Base-by-base conservation (phyloP, 495 filamentous ascomycete species). In the Lophiostoma macrostomum region DNA sequence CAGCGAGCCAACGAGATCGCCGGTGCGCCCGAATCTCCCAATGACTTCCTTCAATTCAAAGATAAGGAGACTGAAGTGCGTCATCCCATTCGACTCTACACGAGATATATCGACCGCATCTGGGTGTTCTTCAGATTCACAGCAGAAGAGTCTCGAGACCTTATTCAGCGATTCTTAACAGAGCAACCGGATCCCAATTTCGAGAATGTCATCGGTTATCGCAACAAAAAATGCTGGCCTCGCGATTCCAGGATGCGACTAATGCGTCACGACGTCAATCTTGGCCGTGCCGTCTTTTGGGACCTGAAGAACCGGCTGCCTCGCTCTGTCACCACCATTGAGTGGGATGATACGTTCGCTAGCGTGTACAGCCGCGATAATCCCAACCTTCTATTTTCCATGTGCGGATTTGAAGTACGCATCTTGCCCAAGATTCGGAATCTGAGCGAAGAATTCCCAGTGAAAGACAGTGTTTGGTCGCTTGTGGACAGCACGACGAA, bases 161-260 rank as follows among this genome's bases (percentile, higher is more conserved):
- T 99, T 18, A 97, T 99, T 42, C 94, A 99, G 64, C 85, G 94
- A 11, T 99, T 97, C 79, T 73, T 99, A 56, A 99, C 94, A 1
- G 94, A 97, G 67, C 91, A 97, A 60, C 94, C 94, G 0, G 94
- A 99, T 71, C 94, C 94, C 3, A 99, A 99, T 68, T 99, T 99
- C 53, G 94, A 97, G 71, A 99, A 99, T 62, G 94, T 97, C 34
- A 96, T 99, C 58, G 93, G 93, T 0, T 99, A 97, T 71, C 86
- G 87, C 71, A 99, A 95, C 71, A 99, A 97, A 76, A 99, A 97
- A 69, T 99, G 94, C 71, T 99, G 94, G 94, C 94, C 94, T 14
- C 82, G 94, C 44, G 94, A 99, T 67, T 95, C 90, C 8, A 79
- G 94, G 22, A 99, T 99, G 94, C 83, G 94, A 22, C 71, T 99